A percentile compares a stretch with the other conserved stretches of the same genome.
Conservation (phyloP, 257 asterid genomes). For the Forsythia suspensa region DNA sequence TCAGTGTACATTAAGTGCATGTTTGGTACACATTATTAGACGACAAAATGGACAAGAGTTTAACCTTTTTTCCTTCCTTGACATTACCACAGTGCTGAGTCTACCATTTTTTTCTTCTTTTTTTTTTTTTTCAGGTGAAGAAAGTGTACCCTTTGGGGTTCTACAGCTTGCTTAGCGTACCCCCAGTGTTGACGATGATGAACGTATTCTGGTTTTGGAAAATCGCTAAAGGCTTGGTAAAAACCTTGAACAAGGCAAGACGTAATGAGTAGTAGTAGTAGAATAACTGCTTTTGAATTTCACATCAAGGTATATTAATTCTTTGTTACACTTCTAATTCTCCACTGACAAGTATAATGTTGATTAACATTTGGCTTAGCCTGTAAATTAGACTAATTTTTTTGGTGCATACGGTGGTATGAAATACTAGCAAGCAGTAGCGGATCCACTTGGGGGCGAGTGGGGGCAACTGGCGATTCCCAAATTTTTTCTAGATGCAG, state of each 20-base stretch:
- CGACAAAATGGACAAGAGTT: not conserved
- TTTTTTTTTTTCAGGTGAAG: slow-evolving; percentile 56
- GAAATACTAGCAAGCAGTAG: not conserved
- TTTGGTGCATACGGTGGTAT: not conserved
- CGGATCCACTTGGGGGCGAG: too few species aligned
- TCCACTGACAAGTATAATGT: not conserved
- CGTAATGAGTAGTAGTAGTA: slow-evolving; percentile 35
- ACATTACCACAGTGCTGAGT: not conserved
- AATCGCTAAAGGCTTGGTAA: slow-evolving; percentile 73
- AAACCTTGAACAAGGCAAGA: slow-evolving; percentile 65
- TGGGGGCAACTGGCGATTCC: too few species aligned
- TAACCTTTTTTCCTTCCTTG: not conserved
- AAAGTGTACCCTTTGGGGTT: slow-evolving; percentile 61
- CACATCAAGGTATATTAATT: not conserved
- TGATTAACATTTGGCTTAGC: not conserved
- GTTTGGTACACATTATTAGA: not conserved
- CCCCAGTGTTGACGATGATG: slow-evolving; percentile 66
- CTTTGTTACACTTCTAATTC: not conserved
- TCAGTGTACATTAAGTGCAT: not conserved
- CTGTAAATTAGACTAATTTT: not conserved
- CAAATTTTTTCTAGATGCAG: not conserved
- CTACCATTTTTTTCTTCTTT: not conserved
- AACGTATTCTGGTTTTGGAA: slow-evolving; percentile 85
- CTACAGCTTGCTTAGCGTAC: slow-evolving; percentile 62
- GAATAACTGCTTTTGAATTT: not conserved